Base-by-base conservation (phyloP, 768 basidiomycete species). In the Hygrophorus russula region DNA sequence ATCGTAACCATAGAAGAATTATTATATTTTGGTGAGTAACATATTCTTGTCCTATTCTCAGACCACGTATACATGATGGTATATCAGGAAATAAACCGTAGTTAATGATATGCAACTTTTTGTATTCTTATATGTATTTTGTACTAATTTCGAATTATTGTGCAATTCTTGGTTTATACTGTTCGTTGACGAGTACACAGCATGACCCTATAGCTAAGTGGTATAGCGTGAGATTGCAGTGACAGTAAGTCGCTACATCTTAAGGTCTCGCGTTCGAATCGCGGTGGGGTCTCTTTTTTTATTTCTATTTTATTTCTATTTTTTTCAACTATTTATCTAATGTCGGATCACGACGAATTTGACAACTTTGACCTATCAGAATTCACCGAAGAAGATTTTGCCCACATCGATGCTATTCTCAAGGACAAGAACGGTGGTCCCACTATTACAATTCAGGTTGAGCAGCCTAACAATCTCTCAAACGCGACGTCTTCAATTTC, bases 381-480 rank as follows among this genome's bases (percentile, higher is more conserved):
- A 38, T 74, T 81, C 47, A 77, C 77, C 0, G 66, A 67, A 18
- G 69, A 77, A 27, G 78, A 83, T 18, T 66, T 81, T 32, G 66
- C 62, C 2, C 54, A 57, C 18, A 62, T 77, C 42, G 78, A 80
- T 50, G 66, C 65, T 20, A 56, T 61, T 20, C 46, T 67, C 19
- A 10, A 37, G 32, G 48, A 41, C 24, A 46, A 45, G 38, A 41
- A 51, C 27, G 54, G 37, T 18, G 55, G 55, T 4, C 69, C 73
- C 5, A 47, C 56, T 2, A 53, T 74, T 36, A 46, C 51, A 14
- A 55, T 71, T 28, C 60, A 70, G 45, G 19, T 65, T 4, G 65
- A 65, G 37, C 30, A 31, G 17, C 19, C 46, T 36, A 20, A 27
- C 28, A 10, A 17, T 18, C 32, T 15, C 24, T 20, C 37, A 15